These are phyloP conservation scores for Tolypocladium nubicola DNA, from an alignment of 2,329 filamentous ascomycete species.

Conservation along the genomic window DNA sequence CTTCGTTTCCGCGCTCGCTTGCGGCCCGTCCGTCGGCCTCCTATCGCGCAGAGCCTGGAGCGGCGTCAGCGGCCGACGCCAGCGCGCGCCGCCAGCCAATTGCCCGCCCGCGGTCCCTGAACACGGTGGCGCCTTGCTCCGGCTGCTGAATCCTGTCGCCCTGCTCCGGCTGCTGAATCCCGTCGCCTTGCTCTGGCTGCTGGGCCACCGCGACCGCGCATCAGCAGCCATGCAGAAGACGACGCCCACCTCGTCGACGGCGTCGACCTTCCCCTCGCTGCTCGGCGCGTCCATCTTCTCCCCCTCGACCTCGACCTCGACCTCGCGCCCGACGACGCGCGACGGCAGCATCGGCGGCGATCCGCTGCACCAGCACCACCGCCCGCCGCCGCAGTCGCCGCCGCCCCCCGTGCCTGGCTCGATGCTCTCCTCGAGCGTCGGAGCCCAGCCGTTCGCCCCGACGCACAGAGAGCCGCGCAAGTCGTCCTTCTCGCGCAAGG, in stretches of 20 bases:
- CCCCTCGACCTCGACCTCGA: slow-evolving; percentile 14
- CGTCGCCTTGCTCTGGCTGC: background rate
- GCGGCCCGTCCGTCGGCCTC: background rate
- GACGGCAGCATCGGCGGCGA: slow-evolving; percentile 14
- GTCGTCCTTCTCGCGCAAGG: slow-evolving; percentile 41
- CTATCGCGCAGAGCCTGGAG: background rate
- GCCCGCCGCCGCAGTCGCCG: background rate
- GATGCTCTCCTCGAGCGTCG: slow-evolving; percentile 8
- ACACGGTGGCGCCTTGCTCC: background rate
- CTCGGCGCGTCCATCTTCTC: slow-evolving; percentile 24
- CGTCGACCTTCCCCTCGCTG: slow-evolving; percentile 22
- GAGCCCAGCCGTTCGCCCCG: slow-evolving; percentile 18
- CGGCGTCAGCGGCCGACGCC: background rate
- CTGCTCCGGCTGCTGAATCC: background rate
- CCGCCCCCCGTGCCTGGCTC: slow-evolving; percentile 2
- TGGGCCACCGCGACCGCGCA: too few species aligned
- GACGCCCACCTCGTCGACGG: slow-evolving; percentile 1
- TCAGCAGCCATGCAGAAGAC: background rate
- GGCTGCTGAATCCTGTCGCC: background rate
- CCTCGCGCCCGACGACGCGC: slow-evolving; percentile 24
- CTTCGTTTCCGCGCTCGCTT: background rate
- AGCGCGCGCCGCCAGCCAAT: background rate
- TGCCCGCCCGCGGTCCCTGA: background rate
- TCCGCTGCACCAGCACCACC: background rate
- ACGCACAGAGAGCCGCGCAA: slow-evolving; percentile 32